Base-by-base conservation (phyloP, 495 filamentous ascomycete genomes). In the Delitschia confertaspora region DNA sequence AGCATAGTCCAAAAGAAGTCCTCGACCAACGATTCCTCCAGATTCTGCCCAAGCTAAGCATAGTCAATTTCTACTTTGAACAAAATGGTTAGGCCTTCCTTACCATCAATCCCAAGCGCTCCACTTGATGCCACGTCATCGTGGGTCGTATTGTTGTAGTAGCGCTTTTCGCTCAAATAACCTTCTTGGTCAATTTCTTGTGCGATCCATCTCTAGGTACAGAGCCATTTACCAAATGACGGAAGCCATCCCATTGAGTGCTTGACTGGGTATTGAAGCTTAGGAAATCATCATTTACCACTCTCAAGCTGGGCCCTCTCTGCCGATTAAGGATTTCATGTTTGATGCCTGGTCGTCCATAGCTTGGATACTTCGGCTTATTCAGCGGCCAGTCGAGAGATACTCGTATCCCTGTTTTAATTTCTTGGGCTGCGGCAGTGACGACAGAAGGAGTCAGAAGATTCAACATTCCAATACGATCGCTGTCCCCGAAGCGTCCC, bases 181-280 rank as follows among this genome's bases (percentile, higher is more conserved):
- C n/a, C n/a, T n/a, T n/a, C n/a, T n/a, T n/a, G n/a, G n/a, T n/a
- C n/a, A n/a, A n/a, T n/a, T n/a, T n/a, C n/a, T n/a, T n/a, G n/a
- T n/a, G n/a, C n/a, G n/a, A n/a, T n/a, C n/a, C n/a, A n/a, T n/a
- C n/a, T n/a, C n/a, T n/a, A n/a, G n/a, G n/a, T n/a, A n/a, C n/a
- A n/a, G n/a, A n/a, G n/a, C n/a, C n/a, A n/a, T n/a, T n/a, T n/a
- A n/a, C n/a, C n/a, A n/a, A 42, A 22, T 45, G 56, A 6, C 53
- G 25, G 38, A 76, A 71, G 5, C 73, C 71, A 65, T 76, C 73
- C 74, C 73, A 76, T 49, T 77, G 74, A 3, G 61, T 67, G 33
- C 64, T 67, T 19, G 64, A 61, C 63, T 81, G 76, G 9, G 76
- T 70, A 56, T 82, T 81, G 53, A 82, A 75, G 13, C 49, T 54